Percentiles rank a stretch among this genome's conserved stretches.
Evolutionary conservation across 140 eudicot species (phyloP).

Genomic region (Erigeron philadelphicus): DNA sequence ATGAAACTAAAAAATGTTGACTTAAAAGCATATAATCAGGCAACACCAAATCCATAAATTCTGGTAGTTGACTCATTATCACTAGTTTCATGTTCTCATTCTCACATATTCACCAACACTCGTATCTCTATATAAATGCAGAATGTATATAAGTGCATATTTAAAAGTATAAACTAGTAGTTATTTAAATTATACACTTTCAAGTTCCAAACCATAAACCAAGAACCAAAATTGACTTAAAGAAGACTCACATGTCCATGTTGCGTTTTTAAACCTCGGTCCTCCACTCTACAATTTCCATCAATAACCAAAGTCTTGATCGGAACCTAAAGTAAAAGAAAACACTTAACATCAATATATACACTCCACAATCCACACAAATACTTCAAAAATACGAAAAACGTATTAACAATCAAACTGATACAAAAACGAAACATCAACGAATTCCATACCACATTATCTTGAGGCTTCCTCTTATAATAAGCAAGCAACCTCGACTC

Average conservation of each 20-base stretch:
- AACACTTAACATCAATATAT: not conserved
- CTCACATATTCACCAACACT: not conserved
- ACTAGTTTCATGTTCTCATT: too few species aligned
- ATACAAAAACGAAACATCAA: too few species aligned
- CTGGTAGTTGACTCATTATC: not conserved
- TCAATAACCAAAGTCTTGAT: constrained; percentile 88
- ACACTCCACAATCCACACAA: not conserved
- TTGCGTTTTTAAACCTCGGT: constrained; percentile 91
- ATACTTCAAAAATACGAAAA: not conserved
- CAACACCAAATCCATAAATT: not conserved
- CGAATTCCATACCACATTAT: constrained; percentile 58
- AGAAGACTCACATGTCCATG: constrained; percentile 88
- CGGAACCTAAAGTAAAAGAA: constrained; percentile 57
- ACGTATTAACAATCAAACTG: not conserved
- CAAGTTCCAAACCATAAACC: constrained; percentile 10
- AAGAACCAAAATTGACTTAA: constrained; percentile 10
- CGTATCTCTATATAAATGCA: not conserved
- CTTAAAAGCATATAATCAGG: not conserved
- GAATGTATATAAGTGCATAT: not conserved
- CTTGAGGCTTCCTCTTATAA: constrained; percentile 97
- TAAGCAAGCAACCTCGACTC: constrained; percentile 81
- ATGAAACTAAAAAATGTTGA: constrained; percentile 9
- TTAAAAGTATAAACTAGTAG: not conserved
- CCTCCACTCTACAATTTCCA: constrained; percentile 99
- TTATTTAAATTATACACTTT: not conserved